These are phyloP conservation scores for Aspergillus tubingensis DNA, from an alignment of 2,329 filamentous ascomycete species.

Conservation along the genomic window DNA sequence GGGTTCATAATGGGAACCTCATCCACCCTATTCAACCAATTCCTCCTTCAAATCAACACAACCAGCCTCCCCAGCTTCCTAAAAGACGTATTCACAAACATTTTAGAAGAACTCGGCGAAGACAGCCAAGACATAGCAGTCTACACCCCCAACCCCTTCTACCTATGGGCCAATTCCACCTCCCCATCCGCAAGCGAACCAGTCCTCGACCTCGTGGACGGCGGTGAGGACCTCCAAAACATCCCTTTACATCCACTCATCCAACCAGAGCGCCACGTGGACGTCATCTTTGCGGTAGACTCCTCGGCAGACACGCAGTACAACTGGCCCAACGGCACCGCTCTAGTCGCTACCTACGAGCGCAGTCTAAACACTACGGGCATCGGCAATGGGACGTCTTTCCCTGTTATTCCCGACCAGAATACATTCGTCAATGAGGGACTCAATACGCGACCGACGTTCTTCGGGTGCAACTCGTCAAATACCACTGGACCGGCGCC, in stretches of 20 bases:
- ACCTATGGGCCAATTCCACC: slow-evolving; percentile 58
- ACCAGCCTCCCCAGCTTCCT: slow-evolving; percentile 53
- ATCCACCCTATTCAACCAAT: slow-evolving; percentile 77
- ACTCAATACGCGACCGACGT: slow-evolving; percentile 70
- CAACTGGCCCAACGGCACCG: slow-evolving; percentile 73
- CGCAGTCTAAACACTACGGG: slow-evolving; percentile 56
- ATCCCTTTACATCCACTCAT: slow-evolving; percentile 74
- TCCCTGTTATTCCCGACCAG: slow-evolving; percentile 68
- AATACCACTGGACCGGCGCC: slow-evolving; percentile 63
- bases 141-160: slow-evolving; percentile 75
- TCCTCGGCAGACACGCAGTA: slow-evolving; percentile 68
- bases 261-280: slow-evolving; percentile 66
- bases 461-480: slow-evolving; percentile 71
- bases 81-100: slow-evolving; percentile 50
- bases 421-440: slow-evolving; percentile 76
- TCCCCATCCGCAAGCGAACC: slow-evolving; percentile 58
- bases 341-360: slow-evolving; percentile 70
- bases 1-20: slow-evolving; percentile 84
- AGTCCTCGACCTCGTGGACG: slow-evolving; percentile 70
- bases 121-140: slow-evolving; percentile 70
- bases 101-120: slow-evolving; percentile 59
- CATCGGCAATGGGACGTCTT: slow-evolving; percentile 65
- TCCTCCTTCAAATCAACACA: slow-evolving; percentile 66
- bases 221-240: slow-evolving; percentile 73
- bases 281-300: slow-evolving; percentile 78